Evolutionary conservation across 2,329 filamentous ascomycete genomes (phyloP), one percentile per base, ranked within the genome.

Genomic region (Leptoxyphium fumago): DNA sequence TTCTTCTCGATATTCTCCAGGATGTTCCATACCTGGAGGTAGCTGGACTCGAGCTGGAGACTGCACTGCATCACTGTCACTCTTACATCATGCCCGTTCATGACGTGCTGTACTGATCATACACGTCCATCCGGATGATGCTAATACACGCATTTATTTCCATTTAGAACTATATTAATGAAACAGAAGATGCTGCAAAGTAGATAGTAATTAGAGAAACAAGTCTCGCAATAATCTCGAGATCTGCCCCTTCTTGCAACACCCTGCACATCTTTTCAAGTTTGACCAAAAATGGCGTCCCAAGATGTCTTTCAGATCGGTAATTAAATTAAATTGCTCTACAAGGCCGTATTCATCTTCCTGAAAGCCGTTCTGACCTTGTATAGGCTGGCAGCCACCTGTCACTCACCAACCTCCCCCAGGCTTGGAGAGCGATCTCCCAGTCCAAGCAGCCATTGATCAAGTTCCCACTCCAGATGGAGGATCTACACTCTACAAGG

Each of bases 401-500:
- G 32, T 36, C 32, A 36, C 32, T 3, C 32, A 36, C 32, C 32
- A 36, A 9, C 32, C 32, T 15, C 38, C 38, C 4, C 38, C 38
- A 15, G 38, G 38, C 17, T 14, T 11, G 38, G 38, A 40, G 17
- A 18, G 11, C 13, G 38, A 40, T 10, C 38, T 40, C 18, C 14
- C 14, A 15, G 38, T 18, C 14, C 11, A 17, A 10, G 14, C 38
- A 13, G 38, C 21, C 5, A 28, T 18, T 45, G 76, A 81, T 44
- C 68, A 80, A 46, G 63, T 88, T 2, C 84, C 84, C 0, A 79
- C 76, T 5, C 71, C 74, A 14, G 75, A 82, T 46, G 80, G 80
- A 32, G 76, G 77, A 10, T 78, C 75, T 52, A 75, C 82, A 54
- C 73, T 72, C 40, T 89, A 91, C 66, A 78, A 79, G 57, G 75